Base-by-base conservation (phyloP, 2,329 filamentous ascomycete species). In the Paraconiothyrium brasiliense region DNA sequence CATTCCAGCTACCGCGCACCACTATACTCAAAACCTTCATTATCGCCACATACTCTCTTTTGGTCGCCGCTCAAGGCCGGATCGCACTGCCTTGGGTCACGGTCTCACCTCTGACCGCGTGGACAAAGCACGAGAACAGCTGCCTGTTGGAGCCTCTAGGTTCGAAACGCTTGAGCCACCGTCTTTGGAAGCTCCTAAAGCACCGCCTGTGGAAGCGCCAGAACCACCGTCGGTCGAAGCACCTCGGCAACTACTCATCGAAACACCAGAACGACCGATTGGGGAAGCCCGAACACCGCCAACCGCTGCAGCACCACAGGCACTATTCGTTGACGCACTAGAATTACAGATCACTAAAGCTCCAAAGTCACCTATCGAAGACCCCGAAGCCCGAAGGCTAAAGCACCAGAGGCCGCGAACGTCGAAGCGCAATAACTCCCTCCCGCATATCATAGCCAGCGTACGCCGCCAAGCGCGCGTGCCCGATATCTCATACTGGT, bases 101-200 rank as follows among this genome's bases (percentile, higher is more conserved):
- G 62, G 64, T 64, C 59, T 61, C 58, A 63, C 57, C 47, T 13
- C 48, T 56, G 44, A 35, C 59, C 67, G 62, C 71, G 73, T 75
- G 74, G 67, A 69, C 65, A 64, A 62, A 64, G 68, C 72, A 71
- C 68, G 66, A 63, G 71, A 56, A 51, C 60, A 62, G 22, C 54
- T 37, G 32, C 54, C 49, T 59, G 48, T 10, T 14, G 35, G 11
- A 37, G 35, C 13, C 9, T 37, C 20, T 37, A 3, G 35, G 13
- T 37, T 10, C 35, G 13, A 10, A 37, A 14, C 35, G 11, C 35
- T 9, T 37, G 10, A 37, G 35, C 35, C 35, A 9, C 35, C 35
- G 13, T 37, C 35, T 35, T 7, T 35, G 7, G 34, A 2, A 11
- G 34, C 34, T 35, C 34, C 34, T 20, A 20, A 20, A 11, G 34